Evolutionary conservation across 306 rosid species (phyloP), one percentile per base, ranked within the genome.

Genomic region (Sesbania bispinosa): DNA sequence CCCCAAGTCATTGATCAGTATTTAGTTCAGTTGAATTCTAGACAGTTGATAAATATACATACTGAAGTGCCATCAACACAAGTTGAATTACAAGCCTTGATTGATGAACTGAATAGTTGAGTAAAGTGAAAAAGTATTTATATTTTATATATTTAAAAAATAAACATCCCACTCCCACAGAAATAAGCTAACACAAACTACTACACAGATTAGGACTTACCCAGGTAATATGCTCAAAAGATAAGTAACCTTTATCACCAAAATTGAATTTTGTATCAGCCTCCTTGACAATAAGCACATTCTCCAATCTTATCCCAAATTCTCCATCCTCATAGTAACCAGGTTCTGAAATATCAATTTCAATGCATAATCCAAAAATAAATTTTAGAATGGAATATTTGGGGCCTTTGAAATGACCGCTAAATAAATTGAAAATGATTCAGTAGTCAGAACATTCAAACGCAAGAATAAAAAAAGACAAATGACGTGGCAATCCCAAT

Each of bases 221-320:
- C 97, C 97, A 91, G 62, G 99, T 89, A 77, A 95, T 95, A 79
- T 95, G 97, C 87, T 95, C 99, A 70, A 95, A 86, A 62, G 90
- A 67, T 69, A 95, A 79, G 83, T 88, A 95, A 67, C 96, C 97
- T 73, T 88, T 95, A 77, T 85, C 93, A 24, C 96, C 99, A 45
- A 95, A 95, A 73, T 95, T 91, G 74, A 85, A 95, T 71, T 86
- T 71, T 53, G 97, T 89, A 74, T 79, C 83, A 45, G 97, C 99
- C 69, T 89, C 86, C 26, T 91, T 83, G 79, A 95, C 78, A 50
- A 91, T 39, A 58, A 95, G 99, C 81, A 95, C 99, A 48, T 95
- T 95, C 93, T 95, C 99, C 90, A 95, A 84, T 85, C 99, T 83
- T 75, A 95, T 95, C 62, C 99, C 99, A 19, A 95, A 95, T 15